Percentiles rank a stretch among this genome's conserved stretches.
These are phyloP conservation scores for Monosporascus cannonballus DNA, from an alignment of 2,329 filamentous ascomycete genomes.

Conservation along the genomic window DNA sequence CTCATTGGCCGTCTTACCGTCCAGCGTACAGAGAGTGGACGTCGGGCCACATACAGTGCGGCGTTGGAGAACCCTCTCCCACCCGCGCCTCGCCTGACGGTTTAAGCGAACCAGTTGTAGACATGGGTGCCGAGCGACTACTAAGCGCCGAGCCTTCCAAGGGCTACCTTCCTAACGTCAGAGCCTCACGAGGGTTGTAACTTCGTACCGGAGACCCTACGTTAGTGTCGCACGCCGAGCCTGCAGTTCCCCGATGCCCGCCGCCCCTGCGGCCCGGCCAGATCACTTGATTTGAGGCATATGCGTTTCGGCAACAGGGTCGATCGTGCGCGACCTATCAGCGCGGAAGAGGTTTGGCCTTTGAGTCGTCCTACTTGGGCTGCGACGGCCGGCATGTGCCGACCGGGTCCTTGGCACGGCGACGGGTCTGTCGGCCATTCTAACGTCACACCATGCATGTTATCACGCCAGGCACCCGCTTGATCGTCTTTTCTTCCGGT, in stretches of 20 bases:
- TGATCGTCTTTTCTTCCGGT: no score
- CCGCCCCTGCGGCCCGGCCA: background rate
- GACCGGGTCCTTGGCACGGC: no score
- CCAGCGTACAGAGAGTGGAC: background rate
- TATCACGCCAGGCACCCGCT: no score
- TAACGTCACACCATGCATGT: no score
- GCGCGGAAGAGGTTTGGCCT: no score
- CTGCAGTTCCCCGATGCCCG: background rate
- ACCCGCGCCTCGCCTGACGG: background rate
- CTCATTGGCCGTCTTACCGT: background rate
- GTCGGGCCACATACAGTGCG: background rate
- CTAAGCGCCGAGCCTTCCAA: background rate
- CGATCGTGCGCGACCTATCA: no score
- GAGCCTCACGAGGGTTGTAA: background rate
- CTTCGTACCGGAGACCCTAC: background rate
- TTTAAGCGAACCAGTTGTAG: background rate
- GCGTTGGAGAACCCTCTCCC: background rate
- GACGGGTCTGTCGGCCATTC: no score
- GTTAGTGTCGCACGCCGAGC: background rate
- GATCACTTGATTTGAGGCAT: background rate
- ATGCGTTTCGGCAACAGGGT: background rate
- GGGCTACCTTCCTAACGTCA: background rate
- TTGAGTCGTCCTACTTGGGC: no score
- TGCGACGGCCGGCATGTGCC: no score
- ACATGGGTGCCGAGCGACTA: background rate